Base-by-base conservation (phyloP, 2,329 filamentous ascomycete species). In the Trichoderma sp. region DNA sequence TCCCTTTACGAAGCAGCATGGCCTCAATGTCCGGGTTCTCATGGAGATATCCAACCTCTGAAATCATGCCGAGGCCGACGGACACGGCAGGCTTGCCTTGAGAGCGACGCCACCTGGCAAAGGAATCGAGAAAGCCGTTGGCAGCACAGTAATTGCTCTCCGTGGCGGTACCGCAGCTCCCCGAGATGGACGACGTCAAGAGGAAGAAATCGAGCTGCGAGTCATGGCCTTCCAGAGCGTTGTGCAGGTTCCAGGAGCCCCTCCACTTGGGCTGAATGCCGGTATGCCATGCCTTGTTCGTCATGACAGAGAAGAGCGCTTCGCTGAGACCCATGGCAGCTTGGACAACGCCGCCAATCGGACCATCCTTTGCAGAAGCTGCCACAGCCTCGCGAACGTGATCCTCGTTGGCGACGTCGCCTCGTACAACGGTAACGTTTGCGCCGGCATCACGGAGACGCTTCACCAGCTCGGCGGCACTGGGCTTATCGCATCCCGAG, bases 101-200 rank as follows among this genome's bases (percentile, higher is more conserved):
- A 3, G 55, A 48, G 5, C 69, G 67, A 17, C 74, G 70, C 34
- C 71, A 72, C 1, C 72, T 71, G 0, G 75, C 76, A 47, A 81
- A 74, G 3, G 73, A 71, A 43, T 80, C 75, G 57, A 79, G 70
- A 69, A 76, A 82, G 6, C 74, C 71, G 67, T 81, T 81, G n/a
- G 73, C 78, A 1, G 77, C 74, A 10, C 73, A 71, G 67, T 82
- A 82, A 66, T 78, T 79, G 57, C 74, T 71, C 67, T 80, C 78
- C 0, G 71, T 73, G 1, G 69, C 66, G 15, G 73, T 70, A 5
- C 76, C 78, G 7, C 76, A 64, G 6, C 76, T 67, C n/a, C 73
- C 73, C 0, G 71, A 70, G 2, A 76, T 68, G 4, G 78, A 80
- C 1, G 69, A 71, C 56, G 72, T 68, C 10, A 76, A 52, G 28